A percentile compares a stretch with the other conserved stretches of the same genome.
phyloP scores from a whole-genome alignment of 352 stramenopile species.

The Lagenidium giganteum region DNA sequence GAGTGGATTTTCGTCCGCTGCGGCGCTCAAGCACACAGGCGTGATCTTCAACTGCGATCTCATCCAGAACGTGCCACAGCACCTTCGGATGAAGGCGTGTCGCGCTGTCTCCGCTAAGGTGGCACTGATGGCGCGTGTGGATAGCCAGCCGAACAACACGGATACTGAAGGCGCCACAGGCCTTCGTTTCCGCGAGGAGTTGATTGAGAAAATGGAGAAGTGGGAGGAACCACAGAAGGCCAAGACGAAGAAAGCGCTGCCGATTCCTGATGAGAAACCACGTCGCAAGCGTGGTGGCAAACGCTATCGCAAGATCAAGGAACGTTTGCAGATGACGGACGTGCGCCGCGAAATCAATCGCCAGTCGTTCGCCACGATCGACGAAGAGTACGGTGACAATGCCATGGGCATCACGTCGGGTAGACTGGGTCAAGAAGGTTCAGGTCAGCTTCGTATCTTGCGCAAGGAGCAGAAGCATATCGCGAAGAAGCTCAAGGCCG shows the following conservation, averaged over 20 bases:
- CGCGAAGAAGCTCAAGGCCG: slow-evolving; percentile 91
- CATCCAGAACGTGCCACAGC: slow-evolving; percentile 85
- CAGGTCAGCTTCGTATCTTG: slow-evolving; percentile 80
- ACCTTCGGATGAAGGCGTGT: slow-evolving; percentile 92
- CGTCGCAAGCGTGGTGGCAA: slow-evolving; percentile 92
- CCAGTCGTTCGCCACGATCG: slow-evolving; percentile 90
- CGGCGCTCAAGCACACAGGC: slow-evolving; percentile 89
- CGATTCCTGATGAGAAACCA: slow-evolving; percentile 93
- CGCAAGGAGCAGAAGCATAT: slow-evolving; percentile 89
- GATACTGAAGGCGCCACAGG: slow-evolving; percentile 65
- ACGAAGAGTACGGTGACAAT: slow-evolving; percentile 97
- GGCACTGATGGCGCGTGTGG: slow-evolving; percentile 89
- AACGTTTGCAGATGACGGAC: slow-evolving; percentile 96
- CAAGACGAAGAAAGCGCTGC: slow-evolving; percentile 96
- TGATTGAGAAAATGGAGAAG: slow-evolving; percentile 96
- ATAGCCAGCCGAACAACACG: slow-evolving; percentile 85
- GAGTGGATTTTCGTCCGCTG: slow-evolving; percentile 82
- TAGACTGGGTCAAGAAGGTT: slow-evolving; percentile 87
- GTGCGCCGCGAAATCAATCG: slow-evolving; percentile 96
- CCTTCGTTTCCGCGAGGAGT: slow-evolving; percentile 82
- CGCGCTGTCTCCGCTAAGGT: slow-evolving; percentile 90
- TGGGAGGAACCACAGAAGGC: slow-evolving; percentile 97
- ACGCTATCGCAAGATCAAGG: slow-evolving; percentile 96
- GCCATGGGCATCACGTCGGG: slow-evolving; percentile 96
- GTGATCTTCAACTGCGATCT: slow-evolving; percentile 94